Conservation (phyloP, 2,329 filamentous ascomycete genomes). For the Diaporthe batatas region DNA sequence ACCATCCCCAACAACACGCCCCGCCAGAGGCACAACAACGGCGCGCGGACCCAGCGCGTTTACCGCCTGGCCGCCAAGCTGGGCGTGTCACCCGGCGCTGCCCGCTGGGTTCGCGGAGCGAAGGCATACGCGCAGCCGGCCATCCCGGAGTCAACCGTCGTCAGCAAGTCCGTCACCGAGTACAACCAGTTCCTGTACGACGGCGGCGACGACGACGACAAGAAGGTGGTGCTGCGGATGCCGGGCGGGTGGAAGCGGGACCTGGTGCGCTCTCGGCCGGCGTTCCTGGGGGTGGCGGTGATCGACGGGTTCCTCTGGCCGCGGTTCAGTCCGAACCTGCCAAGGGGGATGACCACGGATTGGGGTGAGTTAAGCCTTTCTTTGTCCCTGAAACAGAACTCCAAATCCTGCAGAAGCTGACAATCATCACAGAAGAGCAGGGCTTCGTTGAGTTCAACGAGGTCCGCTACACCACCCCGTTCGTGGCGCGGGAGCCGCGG, state of each 20-base stretch:
- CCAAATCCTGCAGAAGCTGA: too few species aligned
- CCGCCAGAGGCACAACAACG: not conserved
- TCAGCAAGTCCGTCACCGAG: not conserved
- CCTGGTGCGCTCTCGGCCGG: not conserved
- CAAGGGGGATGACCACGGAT: not conserved
- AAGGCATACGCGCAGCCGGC: not conserved
- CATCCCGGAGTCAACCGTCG: not conserved
- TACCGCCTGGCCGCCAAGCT: constrained; percentile 6
- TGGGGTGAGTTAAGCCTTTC: constrained; percentile 20
- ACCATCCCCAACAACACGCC: not conserved
- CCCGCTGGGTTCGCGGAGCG: not conserved
- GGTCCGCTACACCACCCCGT: not conserved
- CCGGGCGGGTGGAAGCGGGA: not conserved
- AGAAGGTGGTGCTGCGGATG: not conserved
- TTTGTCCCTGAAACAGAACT: too few species aligned
- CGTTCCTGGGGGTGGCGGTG: not conserved
- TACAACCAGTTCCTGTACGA: constrained; percentile 16
- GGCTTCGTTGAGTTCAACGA: constrained; percentile 28
- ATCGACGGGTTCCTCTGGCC: constrained; percentile 14
- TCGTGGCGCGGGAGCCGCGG: not conserved
- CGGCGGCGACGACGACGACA: not conserved
- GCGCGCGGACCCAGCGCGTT: not conserved
- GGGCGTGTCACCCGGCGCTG: not conserved
- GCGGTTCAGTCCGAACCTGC: not conserved
- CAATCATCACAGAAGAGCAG: not conserved